Percentiles rank a stretch among this genome's conserved stretches.
phyloP scores from a whole-genome alignment of 495 filamentous ascomycete species.

The Xylaria curta region DNA sequence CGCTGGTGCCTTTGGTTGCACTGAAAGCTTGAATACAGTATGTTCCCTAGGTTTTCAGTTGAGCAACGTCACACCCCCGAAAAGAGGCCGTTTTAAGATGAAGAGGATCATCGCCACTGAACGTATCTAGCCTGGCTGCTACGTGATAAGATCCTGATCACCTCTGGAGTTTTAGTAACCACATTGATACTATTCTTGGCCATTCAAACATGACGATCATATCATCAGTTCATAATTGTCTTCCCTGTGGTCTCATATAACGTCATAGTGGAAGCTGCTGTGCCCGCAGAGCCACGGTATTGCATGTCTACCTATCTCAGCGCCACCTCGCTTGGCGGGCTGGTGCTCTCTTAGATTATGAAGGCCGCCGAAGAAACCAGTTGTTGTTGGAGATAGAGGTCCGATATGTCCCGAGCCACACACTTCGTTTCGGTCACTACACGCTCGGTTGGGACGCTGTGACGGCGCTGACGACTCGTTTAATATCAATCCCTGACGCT shows the following conservation, averaged over 20 bases:
- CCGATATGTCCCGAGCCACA: background rate
- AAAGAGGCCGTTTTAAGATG: background rate
- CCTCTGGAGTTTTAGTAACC: background rate
- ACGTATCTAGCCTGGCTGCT: background rate
- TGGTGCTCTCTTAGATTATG: background rate
- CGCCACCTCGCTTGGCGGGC: background rate
- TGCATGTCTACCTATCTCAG: background rate
- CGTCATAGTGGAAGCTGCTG: background rate
- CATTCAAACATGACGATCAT: background rate
- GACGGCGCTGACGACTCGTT: background rate
- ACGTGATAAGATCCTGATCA: background rate
- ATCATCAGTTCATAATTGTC: background rate
- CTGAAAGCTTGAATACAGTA: background rate
- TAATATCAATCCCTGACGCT: background rate
- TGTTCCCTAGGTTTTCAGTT: background rate
- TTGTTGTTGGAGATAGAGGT: background rate
- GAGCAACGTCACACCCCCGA: background rate
- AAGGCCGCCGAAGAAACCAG: background rate
- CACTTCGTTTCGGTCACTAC: background rate
- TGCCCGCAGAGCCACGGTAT: background rate
- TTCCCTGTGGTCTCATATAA: background rate
- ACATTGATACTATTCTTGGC: background rate
- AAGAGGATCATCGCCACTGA: background rate
- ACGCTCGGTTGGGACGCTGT: background rate
- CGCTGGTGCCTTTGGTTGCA: background rate